Conservation (phyloP, 1,284 basidiomycete genomes). For the Melampsora americana region DNA sequence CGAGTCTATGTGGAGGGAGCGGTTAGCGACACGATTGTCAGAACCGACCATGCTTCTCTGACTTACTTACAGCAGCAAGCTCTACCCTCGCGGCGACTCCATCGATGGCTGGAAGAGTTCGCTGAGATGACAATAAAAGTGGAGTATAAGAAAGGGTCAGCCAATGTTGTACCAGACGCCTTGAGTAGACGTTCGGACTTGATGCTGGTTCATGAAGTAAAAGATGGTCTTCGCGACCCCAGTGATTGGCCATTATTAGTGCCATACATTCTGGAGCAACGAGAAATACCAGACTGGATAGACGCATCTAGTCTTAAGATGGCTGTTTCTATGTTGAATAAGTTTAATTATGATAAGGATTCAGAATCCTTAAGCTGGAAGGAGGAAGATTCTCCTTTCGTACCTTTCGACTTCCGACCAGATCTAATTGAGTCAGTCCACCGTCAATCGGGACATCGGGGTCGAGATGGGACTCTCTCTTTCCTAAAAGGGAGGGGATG, state of each 20-base stretch:
- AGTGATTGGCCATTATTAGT: background rate
- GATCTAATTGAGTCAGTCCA: background rate
- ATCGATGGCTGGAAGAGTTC: slow-evolving; percentile 56
- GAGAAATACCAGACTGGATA: background rate
- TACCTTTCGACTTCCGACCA: background rate
- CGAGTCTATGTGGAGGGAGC: slow-evolving; percentile 47
- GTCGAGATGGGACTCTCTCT: background rate
- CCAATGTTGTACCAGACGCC: slow-evolving; percentile 55
- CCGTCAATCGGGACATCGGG: no score
- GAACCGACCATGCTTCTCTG: slow-evolving; percentile 57
- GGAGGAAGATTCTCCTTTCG: background rate
- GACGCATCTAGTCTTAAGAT: background rate
- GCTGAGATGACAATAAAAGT: slow-evolving; percentile 52
- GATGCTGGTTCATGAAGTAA: background rate
- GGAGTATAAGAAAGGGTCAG: no score
- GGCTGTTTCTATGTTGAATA: background rate
- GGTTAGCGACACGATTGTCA: slow-evolving; percentile 50
- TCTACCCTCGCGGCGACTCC: slow-evolving; percentile 54
- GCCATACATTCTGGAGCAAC: background rate
- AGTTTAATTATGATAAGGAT: background rate
- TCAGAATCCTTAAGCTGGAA: background rate
- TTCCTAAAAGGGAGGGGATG: slow-evolving; percentile 9
- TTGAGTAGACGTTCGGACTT: slow-evolving; percentile 50
- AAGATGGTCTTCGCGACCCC: background rate
- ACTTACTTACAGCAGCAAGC: slow-evolving; percentile 55